phyloP scores from a whole-genome alignment of 1,284 basidiomycete genomes.

The Ceratobasidium sp. region DNA sequence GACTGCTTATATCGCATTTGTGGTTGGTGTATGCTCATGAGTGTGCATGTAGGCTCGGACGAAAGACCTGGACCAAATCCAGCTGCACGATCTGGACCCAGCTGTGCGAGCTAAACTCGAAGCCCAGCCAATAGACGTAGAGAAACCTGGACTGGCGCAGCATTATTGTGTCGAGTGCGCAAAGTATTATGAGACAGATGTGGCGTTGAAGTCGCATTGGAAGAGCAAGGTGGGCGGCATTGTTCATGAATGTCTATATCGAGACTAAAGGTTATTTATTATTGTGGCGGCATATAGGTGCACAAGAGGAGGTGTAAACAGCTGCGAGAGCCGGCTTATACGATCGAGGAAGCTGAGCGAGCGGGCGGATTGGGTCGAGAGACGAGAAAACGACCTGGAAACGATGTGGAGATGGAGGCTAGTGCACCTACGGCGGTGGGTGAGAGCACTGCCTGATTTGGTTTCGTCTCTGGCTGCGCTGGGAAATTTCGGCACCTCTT shows the following conservation, averaged over 20 bases:
- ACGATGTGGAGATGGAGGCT: constrained; percentile 19
- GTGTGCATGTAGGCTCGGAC: constrained; percentile 69
- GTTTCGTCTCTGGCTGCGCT: not conserved
- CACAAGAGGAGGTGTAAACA: constrained; percentile 86
- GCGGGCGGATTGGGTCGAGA: constrained; percentile 86
- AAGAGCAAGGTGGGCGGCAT: constrained; percentile 69
- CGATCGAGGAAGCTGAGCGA: constrained; percentile 85
- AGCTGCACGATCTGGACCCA: constrained; percentile 86
- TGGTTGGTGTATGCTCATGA: not conserved
- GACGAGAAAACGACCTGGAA: constrained; percentile 26
- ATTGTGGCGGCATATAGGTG: constrained; percentile 53
- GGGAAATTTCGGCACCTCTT: not conserved
- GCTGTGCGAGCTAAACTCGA: constrained; percentile 83
- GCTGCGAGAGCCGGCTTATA: constrained; percentile 85
- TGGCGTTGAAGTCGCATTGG: constrained; percentile 83
- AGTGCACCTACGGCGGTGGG: not conserved
- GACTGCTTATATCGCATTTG: not conserved
- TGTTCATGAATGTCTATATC: not conserved
- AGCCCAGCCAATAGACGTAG: constrained; percentile 86
- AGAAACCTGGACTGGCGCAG: constrained; percentile 90
- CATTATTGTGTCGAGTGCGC: constrained; percentile 95
- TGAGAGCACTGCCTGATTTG: not conserved
- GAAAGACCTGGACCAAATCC: constrained; percentile 90
- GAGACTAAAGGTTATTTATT: not conserved
- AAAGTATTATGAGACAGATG: constrained; percentile 90